A percentile compares a stretch with the other conserved stretches of the same genome.
Evolutionary conservation across 129 eudicot genomes (phyloP).

Genomic region (Pseudognaphalium luteoalbum): DNA sequence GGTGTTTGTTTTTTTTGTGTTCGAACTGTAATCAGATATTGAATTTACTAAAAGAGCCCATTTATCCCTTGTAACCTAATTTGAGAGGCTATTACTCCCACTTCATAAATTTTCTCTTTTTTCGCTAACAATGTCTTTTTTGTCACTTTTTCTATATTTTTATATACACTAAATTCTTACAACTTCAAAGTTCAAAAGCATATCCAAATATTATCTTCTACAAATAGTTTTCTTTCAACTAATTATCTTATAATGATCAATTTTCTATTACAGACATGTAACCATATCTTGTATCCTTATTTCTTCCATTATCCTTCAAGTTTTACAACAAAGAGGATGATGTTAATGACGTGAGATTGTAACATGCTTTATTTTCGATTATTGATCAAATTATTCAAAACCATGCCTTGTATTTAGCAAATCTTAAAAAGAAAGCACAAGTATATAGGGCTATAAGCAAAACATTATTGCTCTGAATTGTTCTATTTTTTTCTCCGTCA

Average conservation of each 20-base stretch:
- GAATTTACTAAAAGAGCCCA: not conserved
- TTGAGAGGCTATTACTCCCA: not conserved
- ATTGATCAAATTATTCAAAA: not conserved
- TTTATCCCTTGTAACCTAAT: not conserved
- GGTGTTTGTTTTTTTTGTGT: not conserved
- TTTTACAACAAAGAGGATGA: not conserved
- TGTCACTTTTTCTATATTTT: not conserved
- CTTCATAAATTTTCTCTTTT: not conserved
- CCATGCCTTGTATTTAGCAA: not conserved
- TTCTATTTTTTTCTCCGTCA: not conserved
- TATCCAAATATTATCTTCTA: not conserved
- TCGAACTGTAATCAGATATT: not conserved
- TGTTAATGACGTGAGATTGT: constrained; percentile 5
- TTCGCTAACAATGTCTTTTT: not conserved
- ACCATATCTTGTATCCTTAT: not conserved
- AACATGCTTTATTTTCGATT: not conserved
- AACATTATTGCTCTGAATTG: not conserved
- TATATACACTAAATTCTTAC: not conserved
- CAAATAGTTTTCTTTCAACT: not conserved
- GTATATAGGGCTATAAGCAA: not conserved
- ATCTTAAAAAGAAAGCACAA: not conserved
- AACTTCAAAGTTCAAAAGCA: not conserved
- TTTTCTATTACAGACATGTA: not conserved
- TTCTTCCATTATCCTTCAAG: not conserved
- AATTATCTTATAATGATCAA: not conserved